A percentile compares a stretch with the other conserved stretches of the same genome.
Evolutionary conservation across 2,329 filamentous ascomycete genomes (phyloP).

Genomic region (Fusarium sp.): DNA sequence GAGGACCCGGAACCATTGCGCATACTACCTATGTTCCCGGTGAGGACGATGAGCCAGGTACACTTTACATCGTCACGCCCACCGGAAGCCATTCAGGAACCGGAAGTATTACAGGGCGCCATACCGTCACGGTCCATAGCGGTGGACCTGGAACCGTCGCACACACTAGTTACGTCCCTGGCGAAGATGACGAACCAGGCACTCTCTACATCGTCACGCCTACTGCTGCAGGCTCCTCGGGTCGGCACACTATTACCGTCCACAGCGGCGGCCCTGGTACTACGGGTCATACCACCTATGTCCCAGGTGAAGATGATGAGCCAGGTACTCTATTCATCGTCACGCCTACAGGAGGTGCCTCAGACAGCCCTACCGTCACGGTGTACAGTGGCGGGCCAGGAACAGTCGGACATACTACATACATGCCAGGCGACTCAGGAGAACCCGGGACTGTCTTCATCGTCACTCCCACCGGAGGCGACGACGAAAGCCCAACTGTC

Average conservation of each 20-base stretch:
- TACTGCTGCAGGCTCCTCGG: background rate
- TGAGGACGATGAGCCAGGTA: background rate
- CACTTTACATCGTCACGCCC: background rate
- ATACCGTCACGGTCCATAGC: too few species aligned
- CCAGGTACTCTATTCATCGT: constrained; percentile 10
- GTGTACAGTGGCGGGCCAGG: constrained; percentile 4
- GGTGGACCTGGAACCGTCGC: background rate
- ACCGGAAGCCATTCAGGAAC: background rate
- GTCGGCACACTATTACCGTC: background rate
- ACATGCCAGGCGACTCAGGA: background rate
- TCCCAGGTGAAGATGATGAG: constrained; percentile 4
- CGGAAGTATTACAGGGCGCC: background rate
- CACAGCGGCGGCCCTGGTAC: background rate
- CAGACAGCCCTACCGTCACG: background rate
- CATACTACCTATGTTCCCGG: background rate
- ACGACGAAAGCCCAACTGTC: background rate
- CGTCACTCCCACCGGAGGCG: background rate
- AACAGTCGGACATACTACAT: background rate
- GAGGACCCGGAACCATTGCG: background rate
- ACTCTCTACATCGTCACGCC: background rate
- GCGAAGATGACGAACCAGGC: background rate
- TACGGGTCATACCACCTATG: background rate
- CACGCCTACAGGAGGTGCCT: background rate
- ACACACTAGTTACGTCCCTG: background rate
- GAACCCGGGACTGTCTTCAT: background rate